Percentiles rank a stretch among this genome's conserved stretches.
Conservation (phyloP, 1,284 basidiomycete genomes). For the Mycosarcoma maydis region DNA sequence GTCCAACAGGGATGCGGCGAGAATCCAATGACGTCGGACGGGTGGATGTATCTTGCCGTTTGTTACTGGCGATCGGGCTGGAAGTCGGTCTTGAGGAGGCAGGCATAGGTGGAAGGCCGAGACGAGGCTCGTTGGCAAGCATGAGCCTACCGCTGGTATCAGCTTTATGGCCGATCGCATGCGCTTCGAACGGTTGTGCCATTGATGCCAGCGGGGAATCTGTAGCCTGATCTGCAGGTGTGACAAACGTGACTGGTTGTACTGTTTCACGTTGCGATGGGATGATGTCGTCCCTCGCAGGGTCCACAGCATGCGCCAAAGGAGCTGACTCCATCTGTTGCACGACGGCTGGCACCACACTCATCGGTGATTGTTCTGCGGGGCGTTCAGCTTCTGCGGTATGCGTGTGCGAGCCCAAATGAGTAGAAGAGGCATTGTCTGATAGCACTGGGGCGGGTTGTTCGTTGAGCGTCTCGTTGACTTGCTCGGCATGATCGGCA, state of each 20-base stretch:
- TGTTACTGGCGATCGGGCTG: not conserved
- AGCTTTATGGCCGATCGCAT: not conserved
- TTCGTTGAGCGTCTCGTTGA: no score
- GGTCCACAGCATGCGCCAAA: not conserved
- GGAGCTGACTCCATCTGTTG: not conserved
- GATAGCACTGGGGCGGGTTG: no score
- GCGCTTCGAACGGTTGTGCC: not conserved
- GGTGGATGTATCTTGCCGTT: not conserved
- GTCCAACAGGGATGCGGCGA: slow-evolving; percentile 10
- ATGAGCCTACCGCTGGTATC: slow-evolving; percentile 10
- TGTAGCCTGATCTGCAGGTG: not conserved
- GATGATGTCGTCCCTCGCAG: no score
- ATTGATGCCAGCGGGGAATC: not conserved
- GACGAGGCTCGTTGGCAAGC: slow-evolving; percentile 37
- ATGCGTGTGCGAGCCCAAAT: no score
- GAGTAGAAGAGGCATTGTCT: no score
- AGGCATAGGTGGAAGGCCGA: slow-evolving; percentile 21
- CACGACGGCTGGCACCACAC: no score
- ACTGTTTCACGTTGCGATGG: no score
- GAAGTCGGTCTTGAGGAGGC: not conserved
- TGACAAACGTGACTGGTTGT: no score
- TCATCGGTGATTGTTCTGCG: not conserved
- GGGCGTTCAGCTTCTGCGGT: not conserved
- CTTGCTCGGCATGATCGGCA: no score
- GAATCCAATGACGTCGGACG: not conserved